Evolutionary conservation across 202 grass and related monocot genomes (phyloP).

Genomic region (Brachypodium distachyon): DNA sequence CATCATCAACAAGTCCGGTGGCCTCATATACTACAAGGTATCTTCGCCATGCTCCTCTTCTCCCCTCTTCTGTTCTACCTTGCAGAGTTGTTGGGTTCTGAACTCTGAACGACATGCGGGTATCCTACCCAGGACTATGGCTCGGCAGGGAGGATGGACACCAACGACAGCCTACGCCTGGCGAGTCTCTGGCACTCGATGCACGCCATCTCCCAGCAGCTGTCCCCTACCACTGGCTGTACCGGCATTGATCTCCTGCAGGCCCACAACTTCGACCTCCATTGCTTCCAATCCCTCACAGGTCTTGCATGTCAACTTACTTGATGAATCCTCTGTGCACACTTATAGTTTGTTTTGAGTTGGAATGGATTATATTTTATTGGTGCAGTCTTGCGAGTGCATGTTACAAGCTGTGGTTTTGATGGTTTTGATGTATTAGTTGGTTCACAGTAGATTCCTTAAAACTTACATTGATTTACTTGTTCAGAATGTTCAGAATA

Average conservation of each 20-base stretch:
- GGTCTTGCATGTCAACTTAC: too few relatives aligned
- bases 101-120: not conserved
- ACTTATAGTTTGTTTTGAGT: not conserved
- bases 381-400: not conserved
- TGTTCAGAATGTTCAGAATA: not conserved
- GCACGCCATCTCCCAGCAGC: slow-evolving; percentile 95
- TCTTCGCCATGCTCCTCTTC: not conserved
- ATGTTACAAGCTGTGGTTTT: not conserved
- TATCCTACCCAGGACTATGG: slow-evolving; percentile 69
- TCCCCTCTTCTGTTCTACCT: not conserved
- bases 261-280: slow-evolving; percentile 88
- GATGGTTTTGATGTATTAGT: not conserved
- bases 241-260: slow-evolving; percentile 77
- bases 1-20: slow-evolving; percentile 97
- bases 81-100: not conserved
- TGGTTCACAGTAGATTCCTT: not conserved
- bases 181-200: slow-evolving; percentile 98
- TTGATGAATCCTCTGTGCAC: not conserved
- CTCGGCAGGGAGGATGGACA: slow-evolving; percentile 82
- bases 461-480: not conserved
- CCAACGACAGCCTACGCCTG: slow-evolving; percentile 77
- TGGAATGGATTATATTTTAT: not conserved
- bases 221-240: slow-evolving; percentile 70
- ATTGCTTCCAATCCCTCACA: slow-evolving; percentile 92
- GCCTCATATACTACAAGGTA: slow-evolving; percentile 94